Conservation (phyloP, 1,284 basidiomycete species). For the Veloboletus limbatus region DNA sequence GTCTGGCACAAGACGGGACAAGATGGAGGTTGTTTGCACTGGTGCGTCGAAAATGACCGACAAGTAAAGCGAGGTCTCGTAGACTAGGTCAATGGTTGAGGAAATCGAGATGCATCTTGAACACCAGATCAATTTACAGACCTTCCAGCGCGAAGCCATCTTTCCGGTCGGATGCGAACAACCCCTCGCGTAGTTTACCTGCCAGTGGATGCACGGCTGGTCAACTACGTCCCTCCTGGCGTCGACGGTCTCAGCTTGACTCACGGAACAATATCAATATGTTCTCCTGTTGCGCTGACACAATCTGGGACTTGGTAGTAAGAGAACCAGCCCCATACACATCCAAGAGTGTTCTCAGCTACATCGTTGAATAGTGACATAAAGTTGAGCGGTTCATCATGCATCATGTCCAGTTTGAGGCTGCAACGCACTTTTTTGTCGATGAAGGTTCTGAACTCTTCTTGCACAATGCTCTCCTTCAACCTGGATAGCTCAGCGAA, state of each 20-base stretch:
- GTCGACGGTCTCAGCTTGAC: constrained; percentile 24
- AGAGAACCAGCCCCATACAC: constrained; percentile 8
- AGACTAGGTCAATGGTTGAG: constrained; percentile 41
- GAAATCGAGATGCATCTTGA: background rate
- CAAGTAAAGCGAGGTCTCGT: constrained; percentile 68
- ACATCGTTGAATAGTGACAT: constrained; percentile 5
- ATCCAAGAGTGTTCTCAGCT: constrained; percentile 49
- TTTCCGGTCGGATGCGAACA: constrained; percentile 53
- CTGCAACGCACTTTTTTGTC: constrained; percentile 51
- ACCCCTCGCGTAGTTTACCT: constrained; percentile 73
- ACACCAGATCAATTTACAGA: constrained; percentile 26
- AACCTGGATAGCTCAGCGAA: constrained; percentile 43
- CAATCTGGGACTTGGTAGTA: constrained; percentile 14
- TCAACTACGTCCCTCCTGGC: background rate
- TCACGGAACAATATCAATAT: constrained; percentile 65
- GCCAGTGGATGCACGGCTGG: background rate
- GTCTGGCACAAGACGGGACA: constrained; percentile 53
- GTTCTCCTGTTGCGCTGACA: constrained; percentile 50
- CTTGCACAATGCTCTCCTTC: constrained; percentile 54
- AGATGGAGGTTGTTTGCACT: constrained; percentile 53
- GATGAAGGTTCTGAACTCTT: constrained; percentile 63
- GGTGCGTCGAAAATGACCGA: constrained; percentile 57
- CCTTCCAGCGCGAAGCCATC: constrained; percentile 66
- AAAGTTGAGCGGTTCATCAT: background rate
- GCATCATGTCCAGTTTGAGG: background rate